A percentile compares a stretch with the other conserved stretches of the same genome.
phyloP scores from a whole-genome alignment of 495 filamentous ascomycete species.

The Aspergillus taichungensis region DNA sequence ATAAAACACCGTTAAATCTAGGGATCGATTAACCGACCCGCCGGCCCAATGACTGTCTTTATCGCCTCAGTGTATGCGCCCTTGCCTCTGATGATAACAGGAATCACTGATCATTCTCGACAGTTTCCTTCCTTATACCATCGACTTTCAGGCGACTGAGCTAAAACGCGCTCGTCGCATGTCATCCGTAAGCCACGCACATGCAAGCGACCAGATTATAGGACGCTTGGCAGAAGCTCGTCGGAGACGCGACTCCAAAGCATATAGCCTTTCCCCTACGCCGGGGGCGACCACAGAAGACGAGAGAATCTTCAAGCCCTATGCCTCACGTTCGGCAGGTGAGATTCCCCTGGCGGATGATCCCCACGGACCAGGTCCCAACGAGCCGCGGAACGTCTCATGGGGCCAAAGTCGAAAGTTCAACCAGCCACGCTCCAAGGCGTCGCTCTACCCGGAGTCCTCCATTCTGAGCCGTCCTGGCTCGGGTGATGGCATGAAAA shows the following conservation, averaged over 20 bases:
- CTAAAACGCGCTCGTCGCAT: constrained; percentile 10
- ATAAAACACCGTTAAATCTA: background rate
- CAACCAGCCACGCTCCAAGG: constrained; percentile 66
- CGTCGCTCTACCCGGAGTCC: constrained; percentile 54
- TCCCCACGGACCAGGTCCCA: constrained; percentile 35
- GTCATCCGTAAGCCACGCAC: constrained; percentile 18
- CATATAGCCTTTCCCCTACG: constrained; percentile 38
- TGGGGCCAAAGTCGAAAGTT: constrained; percentile 56
- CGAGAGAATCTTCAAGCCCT: constrained; percentile 49
- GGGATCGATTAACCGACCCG: background rate
- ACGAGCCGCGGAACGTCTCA: constrained; percentile 52
- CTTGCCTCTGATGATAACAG: background rate
- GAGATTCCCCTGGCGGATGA: constrained; percentile 20
- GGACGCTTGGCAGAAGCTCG: constrained; percentile 17
- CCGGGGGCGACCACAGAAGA: constrained; percentile 51
- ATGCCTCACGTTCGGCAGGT: constrained; percentile 26
- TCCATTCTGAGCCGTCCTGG: constrained; percentile 53
- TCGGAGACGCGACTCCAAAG: constrained; percentile 13
- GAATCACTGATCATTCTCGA: constrained; percentile 2
- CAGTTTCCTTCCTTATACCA: constrained; percentile 33
- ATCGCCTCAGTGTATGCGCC: constrained; percentile 24
- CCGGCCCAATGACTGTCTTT: constrained; percentile 19
- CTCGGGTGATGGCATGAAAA: constrained; percentile 16
- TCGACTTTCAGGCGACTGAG: constrained; percentile 24
- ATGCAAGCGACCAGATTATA: constrained; percentile 30